Conservation (phyloP, 2,329 filamentous ascomycete genomes). For the Fusarium oxysporum region DNA sequence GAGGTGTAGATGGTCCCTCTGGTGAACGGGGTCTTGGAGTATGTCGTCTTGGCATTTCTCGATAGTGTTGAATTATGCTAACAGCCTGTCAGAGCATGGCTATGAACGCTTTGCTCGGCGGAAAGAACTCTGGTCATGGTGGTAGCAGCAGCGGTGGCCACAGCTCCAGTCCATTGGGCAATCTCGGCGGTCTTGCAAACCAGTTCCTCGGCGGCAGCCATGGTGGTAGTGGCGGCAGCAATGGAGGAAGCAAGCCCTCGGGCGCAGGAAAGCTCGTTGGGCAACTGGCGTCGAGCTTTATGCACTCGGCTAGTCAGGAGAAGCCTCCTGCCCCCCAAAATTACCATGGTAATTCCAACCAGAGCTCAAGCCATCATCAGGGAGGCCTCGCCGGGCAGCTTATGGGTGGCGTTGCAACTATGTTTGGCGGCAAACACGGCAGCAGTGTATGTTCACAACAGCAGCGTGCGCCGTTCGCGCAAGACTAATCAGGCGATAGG, state of each 20-base stretch:
- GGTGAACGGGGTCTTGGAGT: constrained; percentile 75
- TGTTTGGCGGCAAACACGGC: constrained; percentile 62
- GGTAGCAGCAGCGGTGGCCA: constrained; percentile 46
- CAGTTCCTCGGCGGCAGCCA: constrained; percentile 57
- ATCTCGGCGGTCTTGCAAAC: constrained; percentile 59
- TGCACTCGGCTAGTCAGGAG: constrained; percentile 58
- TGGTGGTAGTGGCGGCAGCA: constrained; percentile 41
- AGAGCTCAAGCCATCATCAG: constrained; percentile 52
- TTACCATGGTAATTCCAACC: constrained; percentile 61
- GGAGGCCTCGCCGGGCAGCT: constrained; percentile 65
- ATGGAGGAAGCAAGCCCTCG: constrained; percentile 54
- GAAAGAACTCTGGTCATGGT: constrained; percentile 52
- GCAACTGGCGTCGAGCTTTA: constrained; percentile 66
- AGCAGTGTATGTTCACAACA: constrained; percentile 47
- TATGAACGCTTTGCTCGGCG: constrained; percentile 68
- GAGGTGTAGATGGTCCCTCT: constrained; percentile 62
- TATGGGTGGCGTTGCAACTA: constrained; percentile 66
- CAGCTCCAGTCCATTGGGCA: constrained; percentile 52
- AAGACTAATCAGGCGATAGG: constrained; percentile 48
- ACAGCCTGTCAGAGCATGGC: constrained; percentile 62
- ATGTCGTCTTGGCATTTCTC: constrained; percentile 52
- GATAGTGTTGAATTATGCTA: constrained; percentile 17
- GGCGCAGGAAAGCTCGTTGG: constrained; percentile 66
- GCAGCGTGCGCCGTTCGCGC: background rate
- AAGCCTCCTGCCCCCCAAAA: constrained; percentile 61